Evolutionary conservation across 2,329 filamentous ascomycete genomes (phyloP).

Genomic region (Cadophora luteo-olivacea): DNA sequence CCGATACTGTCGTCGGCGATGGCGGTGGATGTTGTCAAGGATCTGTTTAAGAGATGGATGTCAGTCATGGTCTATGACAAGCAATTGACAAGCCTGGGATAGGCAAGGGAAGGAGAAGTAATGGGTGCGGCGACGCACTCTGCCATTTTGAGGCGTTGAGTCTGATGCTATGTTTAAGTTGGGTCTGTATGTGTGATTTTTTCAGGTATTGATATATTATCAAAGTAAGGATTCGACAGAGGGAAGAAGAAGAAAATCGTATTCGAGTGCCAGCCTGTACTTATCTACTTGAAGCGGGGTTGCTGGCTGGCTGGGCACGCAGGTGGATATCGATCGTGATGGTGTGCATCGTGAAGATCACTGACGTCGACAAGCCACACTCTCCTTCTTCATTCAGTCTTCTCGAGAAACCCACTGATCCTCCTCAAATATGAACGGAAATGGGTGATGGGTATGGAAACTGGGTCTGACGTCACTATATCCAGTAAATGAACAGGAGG

Average conservation of each 20-base stretch:
- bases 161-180: background rate
- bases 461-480: constrained; percentile 13
- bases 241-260: background rate
- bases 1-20: constrained; percentile 2
- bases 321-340: background rate
- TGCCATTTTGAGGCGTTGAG: background rate
- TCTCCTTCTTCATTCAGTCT: constrained; percentile 10
- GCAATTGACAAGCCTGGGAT: no score
- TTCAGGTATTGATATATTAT: background rate
- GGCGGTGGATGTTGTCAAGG: background rate
- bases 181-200: background rate
- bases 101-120: background rate
- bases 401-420: background rate
- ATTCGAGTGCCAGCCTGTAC: background rate
- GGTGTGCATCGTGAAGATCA: constrained; percentile 1
- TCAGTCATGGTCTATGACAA: background rate
- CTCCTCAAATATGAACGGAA: background rate
- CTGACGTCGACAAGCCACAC: constrained; percentile 11
- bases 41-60: background rate
- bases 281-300: background rate
- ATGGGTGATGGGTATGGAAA: background rate
- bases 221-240: background rate
- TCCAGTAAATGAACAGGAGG: background rate
- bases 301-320: background rate
- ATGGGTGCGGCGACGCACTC: no score